phyloP scores from a whole-genome alignment of 2,329 filamentous ascomycete species.

The Exophiala mesophila region DNA sequence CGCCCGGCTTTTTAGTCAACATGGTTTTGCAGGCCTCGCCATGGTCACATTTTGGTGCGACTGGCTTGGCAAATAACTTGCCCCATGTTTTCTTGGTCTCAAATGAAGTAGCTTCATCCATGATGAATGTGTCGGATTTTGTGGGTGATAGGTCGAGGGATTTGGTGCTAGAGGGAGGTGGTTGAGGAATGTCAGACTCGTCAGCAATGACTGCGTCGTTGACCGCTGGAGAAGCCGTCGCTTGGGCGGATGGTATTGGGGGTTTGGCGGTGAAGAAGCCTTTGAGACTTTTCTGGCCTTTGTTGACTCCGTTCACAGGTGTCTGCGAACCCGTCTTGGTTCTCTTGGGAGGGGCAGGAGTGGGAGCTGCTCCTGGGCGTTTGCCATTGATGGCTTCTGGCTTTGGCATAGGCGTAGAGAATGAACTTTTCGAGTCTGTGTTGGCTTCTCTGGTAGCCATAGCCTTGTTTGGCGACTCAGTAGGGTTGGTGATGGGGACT shows the following conservation, averaged over 20 bases:
- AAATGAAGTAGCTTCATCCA: constrained; percentile 55
- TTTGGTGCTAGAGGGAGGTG: not conserved
- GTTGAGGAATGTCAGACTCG: not conserved
- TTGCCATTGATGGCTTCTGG: constrained; percentile 32
- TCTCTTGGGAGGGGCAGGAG: constrained; percentile 43
- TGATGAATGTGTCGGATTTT: constrained; percentile 15
- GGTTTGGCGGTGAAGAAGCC: constrained; percentile 72
- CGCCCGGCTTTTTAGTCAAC: constrained; percentile 80
- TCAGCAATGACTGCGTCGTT: not conserved
- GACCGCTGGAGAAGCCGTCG: constrained; percentile 6
- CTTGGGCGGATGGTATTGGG: constrained; percentile 2
- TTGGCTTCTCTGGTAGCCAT: constrained; percentile 1
- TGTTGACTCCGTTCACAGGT: constrained; percentile 30
- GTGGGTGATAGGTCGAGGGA: constrained; percentile 3
- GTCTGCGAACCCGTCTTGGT: constrained; percentile 40
- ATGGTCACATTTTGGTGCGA: constrained; percentile 78
- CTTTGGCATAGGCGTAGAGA: no score
- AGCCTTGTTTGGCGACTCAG: not conserved
- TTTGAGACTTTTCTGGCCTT: constrained; percentile 61
- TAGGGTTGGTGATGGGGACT: not conserved
- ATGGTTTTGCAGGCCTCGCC: constrained; percentile 78
- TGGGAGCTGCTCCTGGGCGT: constrained; percentile 35
- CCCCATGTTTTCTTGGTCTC: constrained; percentile 78
- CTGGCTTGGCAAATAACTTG: constrained; percentile 70
- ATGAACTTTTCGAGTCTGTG: constrained; percentile 4